A percentile compares a stretch with the other conserved stretches of the same genome.
These are phyloP conservation scores for Chalciporus sphaerocephalus DNA, from an alignment of 768 basidiomycete genomes.

Conservation along the genomic window DNA sequence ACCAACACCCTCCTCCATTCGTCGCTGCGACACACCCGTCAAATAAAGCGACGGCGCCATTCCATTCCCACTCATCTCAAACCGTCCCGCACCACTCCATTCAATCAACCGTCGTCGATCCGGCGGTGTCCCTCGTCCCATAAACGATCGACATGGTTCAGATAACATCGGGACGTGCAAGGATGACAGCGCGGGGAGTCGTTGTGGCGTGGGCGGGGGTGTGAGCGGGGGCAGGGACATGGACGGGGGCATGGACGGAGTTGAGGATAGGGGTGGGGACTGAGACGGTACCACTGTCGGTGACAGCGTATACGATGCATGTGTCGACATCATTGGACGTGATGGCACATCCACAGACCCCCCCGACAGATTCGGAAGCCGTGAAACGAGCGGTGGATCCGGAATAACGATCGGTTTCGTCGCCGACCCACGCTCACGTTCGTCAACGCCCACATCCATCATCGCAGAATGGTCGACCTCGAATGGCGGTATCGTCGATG, in stretches of 20 bases:
- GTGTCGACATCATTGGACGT: slow-evolving; percentile 5
- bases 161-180: slow-evolving; percentile 31
- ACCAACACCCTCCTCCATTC: too few species aligned
- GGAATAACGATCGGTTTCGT: neutral
- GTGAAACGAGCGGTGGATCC: neutral
- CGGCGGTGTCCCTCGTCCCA: slow-evolving; percentile 33
- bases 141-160: slow-evolving; percentile 32
- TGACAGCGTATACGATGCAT: too few species aligned
- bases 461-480: neutral
- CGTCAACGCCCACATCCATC: slow-evolving; percentile 10
- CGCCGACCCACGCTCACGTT: neutral
- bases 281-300: too few species aligned
- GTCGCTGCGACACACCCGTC: slow-evolving; percentile 23
- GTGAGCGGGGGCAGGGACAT: neutral
- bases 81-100: slow-evolving; percentile 25
- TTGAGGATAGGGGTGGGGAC: neutral
- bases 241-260: slow-evolving; percentile 6
- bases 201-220: slow-evolving; percentile 7
- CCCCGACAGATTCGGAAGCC: neutral
- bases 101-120: slow-evolving; percentile 28
- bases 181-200: slow-evolving; percentile 26
- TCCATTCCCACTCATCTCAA: slow-evolving; percentile 14
- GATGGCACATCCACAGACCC: neutral
- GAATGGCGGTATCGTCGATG: neutral
- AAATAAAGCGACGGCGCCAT: slow-evolving; percentile 26